Base-by-base conservation (phyloP, 139 green algal species). In the Haematococcus lacustris region DNA sequence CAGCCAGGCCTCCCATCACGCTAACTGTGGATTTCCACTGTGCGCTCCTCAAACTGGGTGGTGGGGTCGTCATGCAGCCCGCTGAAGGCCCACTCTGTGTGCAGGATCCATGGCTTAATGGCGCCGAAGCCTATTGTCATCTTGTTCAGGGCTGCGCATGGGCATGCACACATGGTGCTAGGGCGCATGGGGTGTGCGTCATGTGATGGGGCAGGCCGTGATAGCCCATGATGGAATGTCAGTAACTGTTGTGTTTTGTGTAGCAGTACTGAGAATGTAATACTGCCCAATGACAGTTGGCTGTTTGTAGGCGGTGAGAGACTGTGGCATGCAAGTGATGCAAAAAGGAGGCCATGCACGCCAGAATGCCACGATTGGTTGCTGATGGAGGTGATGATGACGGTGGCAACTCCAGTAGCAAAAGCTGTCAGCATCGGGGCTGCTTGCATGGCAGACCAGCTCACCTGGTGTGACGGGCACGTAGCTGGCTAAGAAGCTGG, bases 21-120 rank as follows among this genome's bases (percentile, higher is more conserved):
- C 71, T 61, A 80, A 53, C 74, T 69, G 47, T 61, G 75, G 38
- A 81, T 81, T 43, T 81, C 70, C 5, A 73, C 57, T 0, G 76
- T 81, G 28, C 57, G 70, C 76, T 74, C 68, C 43, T 70, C 64
- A 30, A 81, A 81, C 68, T 79, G 77, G 50, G 72, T 67, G 1
- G 41, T 51, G 33, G 51, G 57, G 65, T 71, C 74, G 40, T 85
- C 72, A n/a, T 85, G 79, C 43, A 82, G 63, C 33, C 79, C 79
- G 1, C 47, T 65, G 30, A 81, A 85, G 2, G 59, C 38, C 75
- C 75, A 77, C 1, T 78, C 60, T 32, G 75, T 39, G 66, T 85
- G 79, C 63, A 85, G 64, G 43, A 71, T 67, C 79, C 79, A 85
- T 4, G 79, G 79, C 69, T 77, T 79, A 69, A 85, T 80, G 13